A percentile compares a stretch with the other conserved stretches of the same genome.
Evolutionary conservation across 2,329 filamentous ascomycete genomes (phyloP).

Genomic region (Lachnellula subtilissima): DNA sequence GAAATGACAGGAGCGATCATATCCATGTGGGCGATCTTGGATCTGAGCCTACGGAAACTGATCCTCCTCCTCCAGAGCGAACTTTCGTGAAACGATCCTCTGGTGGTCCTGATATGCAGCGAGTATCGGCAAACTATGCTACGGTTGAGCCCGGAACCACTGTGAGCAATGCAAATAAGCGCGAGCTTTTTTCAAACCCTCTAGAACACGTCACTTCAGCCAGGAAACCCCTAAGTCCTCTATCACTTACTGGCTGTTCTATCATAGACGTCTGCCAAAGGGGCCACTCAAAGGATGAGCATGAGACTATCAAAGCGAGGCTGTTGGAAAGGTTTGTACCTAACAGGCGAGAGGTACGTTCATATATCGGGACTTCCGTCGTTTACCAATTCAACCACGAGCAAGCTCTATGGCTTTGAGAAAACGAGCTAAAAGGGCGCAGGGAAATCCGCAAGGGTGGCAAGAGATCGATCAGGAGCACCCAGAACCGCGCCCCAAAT

Average conservation of each 20-base stretch:
- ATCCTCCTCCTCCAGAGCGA: background rate
- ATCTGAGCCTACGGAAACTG: slow-evolving; percentile 10
- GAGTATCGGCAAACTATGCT: background rate
- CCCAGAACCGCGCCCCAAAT: slow-evolving; percentile 5
- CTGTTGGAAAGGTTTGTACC: slow-evolving; percentile 17
- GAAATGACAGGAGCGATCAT: slow-evolving; percentile 6
- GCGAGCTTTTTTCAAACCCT: background rate
- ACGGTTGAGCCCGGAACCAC: background rate
- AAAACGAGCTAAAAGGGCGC: slow-evolving; percentile 12
- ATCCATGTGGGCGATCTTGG: slow-evolving; percentile 16
- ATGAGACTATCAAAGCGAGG: slow-evolving; percentile 15
- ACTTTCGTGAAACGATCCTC: background rate
- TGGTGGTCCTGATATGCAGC: background rate
- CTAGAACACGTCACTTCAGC: background rate
- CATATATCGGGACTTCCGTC: slow-evolving; percentile 15
- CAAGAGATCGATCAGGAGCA: slow-evolving; percentile 19
- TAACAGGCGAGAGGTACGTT: slow-evolving; percentile 23
- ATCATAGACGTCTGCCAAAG: slow-evolving; percentile 9
- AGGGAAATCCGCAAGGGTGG: slow-evolving; percentile 15
- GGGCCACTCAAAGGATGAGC: slow-evolving; percentile 17
- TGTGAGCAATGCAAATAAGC: background rate
- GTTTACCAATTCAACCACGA: slow-evolving; percentile 19
- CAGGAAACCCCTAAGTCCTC: background rate
- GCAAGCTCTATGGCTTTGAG: slow-evolving; percentile 21
- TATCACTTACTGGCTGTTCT: background rate